Base-by-base conservation (phyloP, 1,284 basidiomycete genomes). In the Cutaneotrichosporon cavernicola region DNA sequence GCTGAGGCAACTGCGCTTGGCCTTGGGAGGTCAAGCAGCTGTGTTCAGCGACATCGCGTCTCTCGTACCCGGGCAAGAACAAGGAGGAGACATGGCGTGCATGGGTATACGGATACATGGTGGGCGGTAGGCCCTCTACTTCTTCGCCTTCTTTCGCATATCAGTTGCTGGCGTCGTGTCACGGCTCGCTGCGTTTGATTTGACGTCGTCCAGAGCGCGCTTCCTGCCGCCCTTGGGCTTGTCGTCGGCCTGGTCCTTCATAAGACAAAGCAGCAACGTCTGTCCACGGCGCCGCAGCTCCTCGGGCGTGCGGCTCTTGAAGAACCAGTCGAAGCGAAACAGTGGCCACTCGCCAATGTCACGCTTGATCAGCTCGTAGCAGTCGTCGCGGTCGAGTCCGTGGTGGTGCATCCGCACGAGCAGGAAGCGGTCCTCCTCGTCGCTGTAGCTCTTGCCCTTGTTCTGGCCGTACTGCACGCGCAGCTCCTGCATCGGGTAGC, bases 301-400 rank as follows among this genome's bases (percentile, higher is more conserved):
- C 73, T 92, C 88, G 11, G 92, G 89, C 30, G 91, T 94, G 60
- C 97, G 84, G 68, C 90, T 92, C 84, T 97, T 97, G 85, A 99
- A 92, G 84, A 98, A 99, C 95, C 95, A 98, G 77, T 98, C 94
- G 73, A 98, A 97, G 46, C 93, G 84, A 83, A 99, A 99, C n/a
- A 94, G 89, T 0, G 93, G 92, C 81, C 93, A 96, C 79, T 95
- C 92, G 47, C 89, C 89, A 65, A 99, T 92, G 81, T 99, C 96
- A 80, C 89, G 88, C 85, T 97, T 97, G 82, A 99, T 97, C 58
- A 89, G 83, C 75, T 99, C 96, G 76, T 94, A 98, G 46, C 93
- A 90, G 73, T 97, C 94, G 63, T 97, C 95, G 34, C 87, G 84
- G 61, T 89, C 88, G 83, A 99, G 88, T 14, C 95, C 95, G 76